Evolutionary conservation across 805 yeast species (phyloP).

Genomic region (Teunomyces kruisii): DNA sequence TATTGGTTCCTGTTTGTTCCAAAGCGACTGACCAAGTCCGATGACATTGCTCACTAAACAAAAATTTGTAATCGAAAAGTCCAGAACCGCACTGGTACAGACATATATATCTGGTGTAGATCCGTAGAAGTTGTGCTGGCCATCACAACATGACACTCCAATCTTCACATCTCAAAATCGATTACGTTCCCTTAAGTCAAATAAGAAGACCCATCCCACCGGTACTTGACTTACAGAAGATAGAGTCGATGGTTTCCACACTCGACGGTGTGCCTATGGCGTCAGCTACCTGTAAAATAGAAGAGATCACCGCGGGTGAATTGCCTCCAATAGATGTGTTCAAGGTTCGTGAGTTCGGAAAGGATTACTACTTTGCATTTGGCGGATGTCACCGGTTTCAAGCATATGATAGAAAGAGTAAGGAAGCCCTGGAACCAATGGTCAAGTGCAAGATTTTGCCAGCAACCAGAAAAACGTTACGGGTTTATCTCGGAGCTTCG

Average conservation of each 20-base stretch:
- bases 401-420: slow-evolving; percentile 64
- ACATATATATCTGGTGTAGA: background rate
- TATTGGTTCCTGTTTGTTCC: too few species aligned
- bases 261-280: slow-evolving; percentile 63
- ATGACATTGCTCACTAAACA: background rate
- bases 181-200: slow-evolving; percentile 61
- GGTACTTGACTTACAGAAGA: slow-evolving; percentile 70
- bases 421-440: slow-evolving; percentile 28
- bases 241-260: slow-evolving; percentile 76
- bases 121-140: background rate
- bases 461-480: slow-evolving; percentile 66
- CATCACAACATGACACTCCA: slow-evolving; percentile 61
- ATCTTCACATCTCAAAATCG: slow-evolving; percentile 53
- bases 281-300: slow-evolving; percentile 57
- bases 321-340: slow-evolving; percentile 83
- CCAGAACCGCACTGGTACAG: background rate
- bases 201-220: slow-evolving; percentile 86
- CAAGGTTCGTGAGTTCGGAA: slow-evolving; percentile 61
- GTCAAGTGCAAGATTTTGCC: slow-evolving; percentile 77
- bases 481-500: slow-evolving; percentile 69
- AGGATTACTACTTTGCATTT: slow-evolving; percentile 70
- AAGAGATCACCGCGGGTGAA: slow-evolving; percentile 56
- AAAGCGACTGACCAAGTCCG: too few species aligned
- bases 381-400: slow-evolving; percentile 92
- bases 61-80: slow-evolving; percentile 1